Percentiles rank a stretch among this genome's conserved stretches.
Conservation (phyloP, 1,139 yeast species). For the Candida freyschussii region DNA sequence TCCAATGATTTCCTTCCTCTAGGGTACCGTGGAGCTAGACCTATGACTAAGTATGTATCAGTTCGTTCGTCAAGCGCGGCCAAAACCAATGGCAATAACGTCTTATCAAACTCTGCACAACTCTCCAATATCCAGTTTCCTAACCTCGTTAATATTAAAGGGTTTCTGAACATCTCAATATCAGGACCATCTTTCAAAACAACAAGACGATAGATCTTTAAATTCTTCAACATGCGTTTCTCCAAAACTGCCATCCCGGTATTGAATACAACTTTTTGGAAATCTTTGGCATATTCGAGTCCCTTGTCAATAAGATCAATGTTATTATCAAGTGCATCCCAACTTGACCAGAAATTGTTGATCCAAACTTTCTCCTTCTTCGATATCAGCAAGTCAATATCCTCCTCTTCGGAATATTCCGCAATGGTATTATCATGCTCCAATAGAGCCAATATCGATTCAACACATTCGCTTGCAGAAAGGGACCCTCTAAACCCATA, state of each 20-base stretch:
- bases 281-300: constrained; percentile 68
- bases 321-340: constrained; percentile 76
- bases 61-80: constrained; percentile 76
- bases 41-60: constrained; percentile 83
- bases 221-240: constrained; percentile 70
- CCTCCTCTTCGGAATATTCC: constrained; percentile 34
- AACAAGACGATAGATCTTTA: constrained; percentile 77
- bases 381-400: constrained; percentile 40
- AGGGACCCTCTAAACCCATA: constrained; percentile 85
- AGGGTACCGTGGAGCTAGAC: constrained; percentile 80
- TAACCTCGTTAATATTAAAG: constrained; percentile 73
- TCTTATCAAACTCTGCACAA: constrained; percentile 72
- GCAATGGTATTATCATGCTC: constrained; percentile 48
- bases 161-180: constrained; percentile 71
- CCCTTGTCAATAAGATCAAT: constrained; percentile 66
- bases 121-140: constrained; percentile 92
- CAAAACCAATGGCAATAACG: constrained; percentile 74
- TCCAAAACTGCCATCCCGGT: constrained; percentile 89
- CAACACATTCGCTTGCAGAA: constrained; percentile 92
- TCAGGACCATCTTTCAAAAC: constrained; percentile 90
- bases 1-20: constrained; percentile 43
- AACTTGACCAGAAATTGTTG: constrained; percentile 87
- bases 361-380: constrained; percentile 73
- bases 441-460: constrained; percentile 76
- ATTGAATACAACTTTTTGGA: constrained; percentile 80